A percentile compares a stretch with the other conserved stretches of the same genome.
Evolutionary conservation across 805 yeast genomes (phyloP).

Genomic region (Ogataea siamensis): DNA sequence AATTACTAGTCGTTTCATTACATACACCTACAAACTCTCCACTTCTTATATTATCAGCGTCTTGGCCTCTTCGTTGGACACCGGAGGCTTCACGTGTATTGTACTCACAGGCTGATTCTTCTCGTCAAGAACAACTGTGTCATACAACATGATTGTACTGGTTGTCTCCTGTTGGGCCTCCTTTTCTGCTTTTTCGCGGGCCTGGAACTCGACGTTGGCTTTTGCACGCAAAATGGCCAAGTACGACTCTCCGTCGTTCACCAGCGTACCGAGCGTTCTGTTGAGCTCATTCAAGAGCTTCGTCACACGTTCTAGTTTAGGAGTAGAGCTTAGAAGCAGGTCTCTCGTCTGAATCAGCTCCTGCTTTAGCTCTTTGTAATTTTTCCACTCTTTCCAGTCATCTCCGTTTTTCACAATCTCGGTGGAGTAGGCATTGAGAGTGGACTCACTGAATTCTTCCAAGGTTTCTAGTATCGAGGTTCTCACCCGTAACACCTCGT

Average conservation of each 20-base stretch:
- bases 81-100: constrained; percentile 9
- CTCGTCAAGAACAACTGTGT: constrained; percentile 20
- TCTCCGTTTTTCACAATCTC: constrained; percentile 48
- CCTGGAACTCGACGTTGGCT: constrained; percentile 56
- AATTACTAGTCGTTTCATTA: constrained; percentile 9
- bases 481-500: constrained; percentile 34
- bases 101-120: constrained; percentile 19
- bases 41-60: constrained; percentile 8
- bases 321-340: constrained; percentile 37
- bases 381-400: constrained; percentile 58
- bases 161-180: constrained; percentile 13
- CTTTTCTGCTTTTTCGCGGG: constrained; percentile 46
- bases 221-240: constrained; percentile 54
- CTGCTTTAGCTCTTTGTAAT: constrained; percentile 55
- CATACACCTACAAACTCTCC: constrained; percentile 3
- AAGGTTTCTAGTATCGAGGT: constrained; percentile 56
- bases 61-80: constrained; percentile 6
- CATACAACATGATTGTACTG: constrained; percentile 16
- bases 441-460: constrained; percentile 71
- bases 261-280: constrained; percentile 46
- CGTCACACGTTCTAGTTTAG: constrained; percentile 32
- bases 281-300: constrained; percentile 38
- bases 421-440: constrained; percentile 62
- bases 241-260: constrained; percentile 62
- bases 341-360: constrained; percentile 56